These are phyloP conservation scores for Eucommia ulmoides DNA, from an alignment of 257 asterid genomes.

Conservation along the genomic window DNA sequence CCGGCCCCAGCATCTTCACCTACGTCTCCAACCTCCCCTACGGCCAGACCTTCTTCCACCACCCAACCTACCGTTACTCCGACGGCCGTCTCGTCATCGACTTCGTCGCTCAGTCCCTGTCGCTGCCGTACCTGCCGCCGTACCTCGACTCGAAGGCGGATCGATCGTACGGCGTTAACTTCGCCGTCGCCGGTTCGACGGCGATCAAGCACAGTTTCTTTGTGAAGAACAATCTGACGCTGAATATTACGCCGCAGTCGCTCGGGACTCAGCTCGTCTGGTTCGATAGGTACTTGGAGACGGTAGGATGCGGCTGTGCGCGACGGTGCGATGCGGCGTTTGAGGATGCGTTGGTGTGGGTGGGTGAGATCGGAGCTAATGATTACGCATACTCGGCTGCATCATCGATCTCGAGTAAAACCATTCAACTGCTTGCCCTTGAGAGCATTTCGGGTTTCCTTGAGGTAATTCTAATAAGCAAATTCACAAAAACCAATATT, in stretches of 20 bases:
- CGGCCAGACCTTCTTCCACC: conserved; percentile 76
- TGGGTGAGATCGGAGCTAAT: conserved; percentile 69
- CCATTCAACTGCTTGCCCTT: conserved; percentile 52
- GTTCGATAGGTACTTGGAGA: conserved; percentile 36
- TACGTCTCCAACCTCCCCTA: conserved; percentile 70
- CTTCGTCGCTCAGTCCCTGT: conserved; percentile 41
- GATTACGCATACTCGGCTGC: conserved; percentile 65
- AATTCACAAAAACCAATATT: too few species aligned
- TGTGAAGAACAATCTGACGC: conserved; percentile 34
- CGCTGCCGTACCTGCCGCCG: conserved; percentile 58
- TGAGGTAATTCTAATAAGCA: conserved; percentile 54
- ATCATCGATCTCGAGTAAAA: conserved; percentile 27
- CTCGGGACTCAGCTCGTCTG: conserved; percentile 47
- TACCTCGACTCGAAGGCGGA: conserved; percentile 24
- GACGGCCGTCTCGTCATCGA: conserved; percentile 85
- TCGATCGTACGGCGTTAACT: conserved; percentile 37
- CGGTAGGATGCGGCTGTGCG: conserved; percentile 38
- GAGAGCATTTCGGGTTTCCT: conserved; percentile 34
- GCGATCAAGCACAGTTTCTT: conserved; percentile 61
- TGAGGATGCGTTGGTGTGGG: conserved; percentile 56
- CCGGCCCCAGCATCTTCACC: conserved; percentile 61
- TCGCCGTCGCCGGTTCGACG: conserved; percentile 77
- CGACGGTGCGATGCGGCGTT: conserved; percentile 27
- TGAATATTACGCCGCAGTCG: conserved; percentile 52
- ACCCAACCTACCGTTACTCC: conserved; percentile 77